Evolutionary conservation across 306 rosid genomes (phyloP).

Genomic region (Glycyrrhiza uralensis): DNA sequence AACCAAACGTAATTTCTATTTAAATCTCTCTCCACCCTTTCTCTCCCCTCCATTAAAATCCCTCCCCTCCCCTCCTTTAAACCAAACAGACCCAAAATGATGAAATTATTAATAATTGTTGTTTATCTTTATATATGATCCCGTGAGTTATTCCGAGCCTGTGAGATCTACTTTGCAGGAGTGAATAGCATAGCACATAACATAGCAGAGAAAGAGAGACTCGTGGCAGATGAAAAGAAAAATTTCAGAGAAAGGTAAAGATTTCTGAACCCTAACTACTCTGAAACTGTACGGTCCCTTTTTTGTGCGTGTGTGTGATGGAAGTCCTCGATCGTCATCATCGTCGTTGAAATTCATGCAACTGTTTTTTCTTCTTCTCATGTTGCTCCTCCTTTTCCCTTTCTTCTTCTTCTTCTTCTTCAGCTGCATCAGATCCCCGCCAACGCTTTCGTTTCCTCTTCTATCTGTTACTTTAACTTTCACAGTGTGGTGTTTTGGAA

Average conservation of each 20-base stretch:
- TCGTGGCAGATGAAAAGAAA: conserved; percentile 33
- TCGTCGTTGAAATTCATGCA: conserved; percentile 28
- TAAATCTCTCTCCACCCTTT: too few relatives aligned
- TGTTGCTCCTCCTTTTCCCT: neutral
- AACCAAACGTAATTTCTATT: too few relatives aligned
- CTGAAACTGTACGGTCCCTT: neutral
- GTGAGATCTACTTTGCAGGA: conserved; percentile 55
- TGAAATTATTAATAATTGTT: neutral
- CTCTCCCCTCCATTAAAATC: too few relatives aligned
- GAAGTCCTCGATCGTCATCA: conserved; percentile 16
- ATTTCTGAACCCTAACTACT: conserved; percentile 47
- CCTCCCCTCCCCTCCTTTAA: too few relatives aligned
- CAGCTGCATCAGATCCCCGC: conserved; percentile 45
- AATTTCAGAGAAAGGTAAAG: conserved; percentile 37
- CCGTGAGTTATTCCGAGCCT: conserved; percentile 16
- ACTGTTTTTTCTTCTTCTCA: neutral
- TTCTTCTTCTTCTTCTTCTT: neutral
- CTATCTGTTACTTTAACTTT: neutral
- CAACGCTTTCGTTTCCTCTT: neutral
- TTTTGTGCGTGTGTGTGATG: neutral
- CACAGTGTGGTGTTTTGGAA: neutral
- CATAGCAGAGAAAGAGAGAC: conserved; percentile 4
- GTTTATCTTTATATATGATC: neutral
- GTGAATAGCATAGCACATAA: conserved; percentile 20
- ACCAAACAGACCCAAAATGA: too few relatives aligned